phyloP scores from a whole-genome alignment of 202 grass and related monocot genomes.

The Digitaria exilis region DNA sequence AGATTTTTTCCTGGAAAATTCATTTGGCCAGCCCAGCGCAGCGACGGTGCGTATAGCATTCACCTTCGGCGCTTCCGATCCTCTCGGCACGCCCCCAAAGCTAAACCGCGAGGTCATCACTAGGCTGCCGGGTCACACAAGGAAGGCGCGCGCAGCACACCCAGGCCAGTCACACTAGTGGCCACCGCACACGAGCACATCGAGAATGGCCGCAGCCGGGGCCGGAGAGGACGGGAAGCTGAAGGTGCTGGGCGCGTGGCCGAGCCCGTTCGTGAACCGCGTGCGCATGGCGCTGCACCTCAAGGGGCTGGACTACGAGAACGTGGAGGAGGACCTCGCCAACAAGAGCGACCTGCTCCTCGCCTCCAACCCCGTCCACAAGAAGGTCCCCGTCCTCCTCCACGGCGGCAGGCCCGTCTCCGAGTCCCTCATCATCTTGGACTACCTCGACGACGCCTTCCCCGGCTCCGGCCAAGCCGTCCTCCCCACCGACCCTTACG shows the following conservation, averaged over 20 bases:
- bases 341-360: slow-evolving; percentile 57
- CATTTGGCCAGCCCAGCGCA: too few relatives aligned
- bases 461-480: neutral
- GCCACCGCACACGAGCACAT: too few relatives aligned
- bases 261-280: slow-evolving; percentile 37
- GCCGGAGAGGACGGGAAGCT: slow-evolving; percentile 31
- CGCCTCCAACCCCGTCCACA: slow-evolving; percentile 47
- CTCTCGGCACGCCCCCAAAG: too few relatives aligned
- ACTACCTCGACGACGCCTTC: slow-evolving; percentile 57
- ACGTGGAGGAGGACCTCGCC: slow-evolving; percentile 39
- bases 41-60: too few relatives aligned
- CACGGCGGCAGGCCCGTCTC: slow-evolving; percentile 32
- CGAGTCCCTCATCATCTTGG: slow-evolving; percentile 44
- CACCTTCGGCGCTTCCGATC: too few relatives aligned
- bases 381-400: slow-evolving; percentile 48
- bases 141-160: too few relatives aligned
- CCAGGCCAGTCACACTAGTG: too few relatives aligned
- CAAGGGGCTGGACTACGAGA: slow-evolving; percentile 45
- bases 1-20: too few relatives aligned
- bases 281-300: slow-evolving; percentile 43
- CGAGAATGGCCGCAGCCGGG: neutral
- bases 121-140: too few relatives aligned
- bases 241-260: slow-evolving; percentile 42
- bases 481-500: slow-evolving; percentile 37
- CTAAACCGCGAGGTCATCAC: too few relatives aligned